phyloP scores from a whole-genome alignment of 2,329 filamentous ascomycete genomes.

The Alternaria panax region DNA sequence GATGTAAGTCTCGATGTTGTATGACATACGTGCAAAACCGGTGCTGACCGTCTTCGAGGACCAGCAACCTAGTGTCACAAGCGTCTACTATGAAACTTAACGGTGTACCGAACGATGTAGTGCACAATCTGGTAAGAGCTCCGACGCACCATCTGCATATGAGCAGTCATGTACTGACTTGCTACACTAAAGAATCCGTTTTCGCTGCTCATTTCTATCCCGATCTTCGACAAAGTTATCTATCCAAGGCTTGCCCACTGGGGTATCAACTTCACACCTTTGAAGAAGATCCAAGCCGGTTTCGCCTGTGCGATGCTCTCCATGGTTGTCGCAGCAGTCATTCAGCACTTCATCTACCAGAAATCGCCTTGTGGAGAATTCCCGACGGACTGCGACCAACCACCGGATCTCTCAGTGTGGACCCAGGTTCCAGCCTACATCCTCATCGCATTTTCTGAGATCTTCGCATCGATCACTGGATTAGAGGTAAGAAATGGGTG shows the following conservation, averaged over 20 bases:
- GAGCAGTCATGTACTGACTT: background rate
- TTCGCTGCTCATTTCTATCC: slow-evolving; percentile 76
- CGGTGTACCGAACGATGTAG: slow-evolving; percentile 78
- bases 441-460: slow-evolving; percentile 65
- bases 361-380: slow-evolving; percentile 54
- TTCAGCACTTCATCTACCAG: slow-evolving; percentile 65
- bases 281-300: slow-evolving; percentile 75
- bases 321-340: slow-evolving; percentile 63
- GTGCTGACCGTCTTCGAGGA: slow-evolving; percentile 51
- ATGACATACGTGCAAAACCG: background rate
- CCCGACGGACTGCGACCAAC: slow-evolving; percentile 44
- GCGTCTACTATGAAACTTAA: slow-evolving; percentile 60
- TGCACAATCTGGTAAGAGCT: slow-evolving; percentile 66
- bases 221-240: slow-evolving; percentile 66
- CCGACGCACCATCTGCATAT: background rate
- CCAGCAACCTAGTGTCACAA: slow-evolving; percentile 63
- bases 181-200: slow-evolving; percentile 64
- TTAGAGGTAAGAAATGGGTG: slow-evolving; percentile 42
- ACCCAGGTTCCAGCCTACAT: slow-evolving; percentile 59
- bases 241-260: slow-evolving; percentile 71
- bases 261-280: slow-evolving; percentile 72
- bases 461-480: slow-evolving; percentile 70
- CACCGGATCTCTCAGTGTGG: slow-evolving; percentile 59
- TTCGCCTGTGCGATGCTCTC: slow-evolving; percentile 72
- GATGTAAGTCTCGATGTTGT: slow-evolving; percentile 1